Evolutionary conservation across 116 monocot species (phyloP).

Genomic region (Zostera marina): DNA sequence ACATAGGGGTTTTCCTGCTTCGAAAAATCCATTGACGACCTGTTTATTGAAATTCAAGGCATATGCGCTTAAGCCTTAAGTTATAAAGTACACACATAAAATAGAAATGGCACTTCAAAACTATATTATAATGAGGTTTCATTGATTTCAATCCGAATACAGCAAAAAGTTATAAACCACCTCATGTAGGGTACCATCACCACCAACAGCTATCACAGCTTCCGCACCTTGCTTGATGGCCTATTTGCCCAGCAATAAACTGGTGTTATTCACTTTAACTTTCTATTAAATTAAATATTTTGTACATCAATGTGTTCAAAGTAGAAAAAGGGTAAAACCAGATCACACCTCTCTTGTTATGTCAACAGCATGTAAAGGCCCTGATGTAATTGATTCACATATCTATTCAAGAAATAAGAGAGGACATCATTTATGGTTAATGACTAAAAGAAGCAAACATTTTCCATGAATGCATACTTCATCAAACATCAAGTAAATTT

Average conservation of each 20-base stretch:
- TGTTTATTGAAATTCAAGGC: slow-evolving; percentile 18
- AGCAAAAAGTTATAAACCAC: slow-evolving; percentile 14
- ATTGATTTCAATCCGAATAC: neutral
- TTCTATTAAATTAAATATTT: neutral
- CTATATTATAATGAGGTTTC: neutral
- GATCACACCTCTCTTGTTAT: slow-evolving; percentile 76
- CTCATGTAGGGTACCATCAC: slow-evolving; percentile 99
- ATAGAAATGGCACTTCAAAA: neutral
- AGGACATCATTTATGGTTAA: neutral
- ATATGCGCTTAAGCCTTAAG: no score
- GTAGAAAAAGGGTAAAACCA: slow-evolving; percentile 1
- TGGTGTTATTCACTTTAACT: neutral
- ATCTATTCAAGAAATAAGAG: slow-evolving; percentile 25
- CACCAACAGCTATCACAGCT: slow-evolving; percentile 96
- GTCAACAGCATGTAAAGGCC: slow-evolving; percentile 70
- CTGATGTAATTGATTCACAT: slow-evolving; percentile 69
- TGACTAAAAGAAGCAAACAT: neutral
- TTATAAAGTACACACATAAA: neutral
- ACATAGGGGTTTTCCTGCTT: slow-evolving; percentile 36
- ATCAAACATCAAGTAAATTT: no score
- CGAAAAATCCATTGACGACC: slow-evolving; percentile 97
- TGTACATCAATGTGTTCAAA: neutral
- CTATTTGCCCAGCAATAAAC: slow-evolving; percentile 21
- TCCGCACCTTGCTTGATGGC: slow-evolving; percentile 88
- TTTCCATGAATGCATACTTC: neutral